Evolutionary conservation across 345 rosid species (phyloP), one percentile per base, ranked within the genome.

Genomic region (Lepidium aucheri): DNA sequence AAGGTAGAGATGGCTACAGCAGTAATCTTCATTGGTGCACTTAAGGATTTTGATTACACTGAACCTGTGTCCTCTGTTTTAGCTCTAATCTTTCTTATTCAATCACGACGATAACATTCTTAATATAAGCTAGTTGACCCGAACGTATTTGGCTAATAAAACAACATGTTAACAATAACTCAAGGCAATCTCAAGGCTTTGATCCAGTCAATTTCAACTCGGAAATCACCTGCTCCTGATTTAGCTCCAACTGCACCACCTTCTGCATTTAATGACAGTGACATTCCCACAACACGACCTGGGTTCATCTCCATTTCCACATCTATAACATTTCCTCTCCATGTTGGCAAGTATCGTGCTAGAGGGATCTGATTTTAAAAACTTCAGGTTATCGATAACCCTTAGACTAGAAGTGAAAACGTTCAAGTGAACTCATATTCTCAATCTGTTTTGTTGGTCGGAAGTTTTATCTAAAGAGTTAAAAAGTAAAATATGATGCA

Each of bases 311-410:
- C 97, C 84, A 90, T 13, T 2, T 79, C 16, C 30, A 78, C 91
- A 72, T 93, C 91, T 36, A 90, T 93, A 12, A 88, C 89, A 28
- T 85, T 88, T 47, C 97, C 98, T 81, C 92, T 88, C 98, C 97
- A 90, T 54, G 98, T 90, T 65, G 97, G 96, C 74, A 88, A 70
- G 69, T 86, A 93, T 60, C 76, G 75, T 53, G 85, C 84, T 17
- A 90, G 79, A 28, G 98, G 97, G 51, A 90, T 86, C 98, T 88
- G 87, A 33, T 63, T 39, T 16, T n/a, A 55, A 20, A n/a, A 30
- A 46, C 57, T 43, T 46, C 18, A 3, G 9, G 11, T 54, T 38
- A 54, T 43, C 54, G 38, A 13, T 62, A 30, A 49, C 40, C 47
- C 40, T 43, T 14, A 35, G 4, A 9, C 42, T 58, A 47, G 5